These are phyloP conservation scores for Laburnicola sp. DNA, from an alignment of 2,329 filamentous ascomycete species.

Conservation along the genomic window DNA sequence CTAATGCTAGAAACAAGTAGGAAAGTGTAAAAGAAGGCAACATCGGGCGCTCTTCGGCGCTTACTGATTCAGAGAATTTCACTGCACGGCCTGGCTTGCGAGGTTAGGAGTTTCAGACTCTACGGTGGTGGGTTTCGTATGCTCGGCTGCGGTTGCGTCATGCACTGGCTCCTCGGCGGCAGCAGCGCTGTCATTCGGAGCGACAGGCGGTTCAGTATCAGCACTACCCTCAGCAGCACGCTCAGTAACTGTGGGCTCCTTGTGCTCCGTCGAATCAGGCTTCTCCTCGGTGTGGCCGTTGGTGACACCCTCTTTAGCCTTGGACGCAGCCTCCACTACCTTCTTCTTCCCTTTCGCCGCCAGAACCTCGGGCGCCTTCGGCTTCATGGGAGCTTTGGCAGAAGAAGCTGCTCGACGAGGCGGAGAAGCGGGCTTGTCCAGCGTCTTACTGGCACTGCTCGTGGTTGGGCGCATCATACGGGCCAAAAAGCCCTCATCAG, in stretches of 20 bases:
- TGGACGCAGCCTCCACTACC: constrained; percentile 38
- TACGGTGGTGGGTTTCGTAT: constrained; percentile 2
- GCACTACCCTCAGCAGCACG: not conserved
- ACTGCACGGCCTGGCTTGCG: constrained; percentile 2
- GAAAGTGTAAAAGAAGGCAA: not conserved
- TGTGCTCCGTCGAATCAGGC: not conserved
- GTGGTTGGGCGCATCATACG: constrained; percentile 80
- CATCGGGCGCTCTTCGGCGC: not conserved
- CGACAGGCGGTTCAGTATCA: not conserved
- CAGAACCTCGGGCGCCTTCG: constrained; percentile 29
- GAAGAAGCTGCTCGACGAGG: constrained; percentile 37
- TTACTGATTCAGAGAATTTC: not conserved
- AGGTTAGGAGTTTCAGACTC: constrained; percentile 5
- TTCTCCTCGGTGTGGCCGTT: constrained; percentile 31
- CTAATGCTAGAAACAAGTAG: constrained; percentile 23
- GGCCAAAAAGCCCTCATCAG: constrained; percentile 74
- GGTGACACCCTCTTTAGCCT: constrained; percentile 40
- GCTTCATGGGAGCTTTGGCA: constrained; percentile 20
- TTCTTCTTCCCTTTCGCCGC: constrained; percentile 44
- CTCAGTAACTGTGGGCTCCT: not conserved
- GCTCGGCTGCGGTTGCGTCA: not conserved
- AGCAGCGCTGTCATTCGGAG: not conserved
- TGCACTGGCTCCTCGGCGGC: not conserved
- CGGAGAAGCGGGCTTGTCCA: constrained; percentile 59
- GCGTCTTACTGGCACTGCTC: constrained; percentile 67